phyloP scores from a whole-genome alignment of 2,329 filamentous ascomycete genomes.

The Talaromyces sp. region DNA sequence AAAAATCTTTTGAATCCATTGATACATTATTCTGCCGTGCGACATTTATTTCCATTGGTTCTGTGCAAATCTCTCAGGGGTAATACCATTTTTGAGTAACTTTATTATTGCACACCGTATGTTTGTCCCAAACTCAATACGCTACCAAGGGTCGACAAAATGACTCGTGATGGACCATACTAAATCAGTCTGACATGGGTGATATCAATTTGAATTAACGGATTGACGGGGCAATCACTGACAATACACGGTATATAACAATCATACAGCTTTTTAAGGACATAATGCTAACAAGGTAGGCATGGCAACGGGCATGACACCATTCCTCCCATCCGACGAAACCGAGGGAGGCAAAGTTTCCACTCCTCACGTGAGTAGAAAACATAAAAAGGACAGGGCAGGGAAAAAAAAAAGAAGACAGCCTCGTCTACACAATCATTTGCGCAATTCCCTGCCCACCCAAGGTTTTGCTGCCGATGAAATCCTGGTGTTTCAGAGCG shows the following conservation, averaged over 20 bases:
- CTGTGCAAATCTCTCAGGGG: background rate
- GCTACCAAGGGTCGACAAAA: background rate
- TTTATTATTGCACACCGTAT: background rate
- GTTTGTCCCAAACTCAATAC: background rate
- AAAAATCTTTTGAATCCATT: background rate
- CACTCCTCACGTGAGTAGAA: background rate
- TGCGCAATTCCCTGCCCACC: constrained; percentile 91
- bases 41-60: background rate
- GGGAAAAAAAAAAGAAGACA: background rate
- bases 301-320: background rate
- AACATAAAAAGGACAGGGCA: background rate
- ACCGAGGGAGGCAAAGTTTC: background rate
- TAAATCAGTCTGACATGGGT: background rate
- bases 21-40: background rate
- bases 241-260: background rate
- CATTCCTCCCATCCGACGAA: background rate
- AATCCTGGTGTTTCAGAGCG: constrained; percentile 42
- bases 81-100: background rate
- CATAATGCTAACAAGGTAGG: background rate
- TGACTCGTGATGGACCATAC: too few relatives aligned
- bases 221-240: background rate
- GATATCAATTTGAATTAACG: background rate
- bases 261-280: background rate
- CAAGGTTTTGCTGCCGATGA: constrained; percentile 77
- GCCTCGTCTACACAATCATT: constrained; percentile 76